Percentiles rank a stretch among this genome's conserved stretches.
Evolutionary conservation across 192 early-diverging fungal species (phyloP).

Genomic region (Linderina pennispora): DNA sequence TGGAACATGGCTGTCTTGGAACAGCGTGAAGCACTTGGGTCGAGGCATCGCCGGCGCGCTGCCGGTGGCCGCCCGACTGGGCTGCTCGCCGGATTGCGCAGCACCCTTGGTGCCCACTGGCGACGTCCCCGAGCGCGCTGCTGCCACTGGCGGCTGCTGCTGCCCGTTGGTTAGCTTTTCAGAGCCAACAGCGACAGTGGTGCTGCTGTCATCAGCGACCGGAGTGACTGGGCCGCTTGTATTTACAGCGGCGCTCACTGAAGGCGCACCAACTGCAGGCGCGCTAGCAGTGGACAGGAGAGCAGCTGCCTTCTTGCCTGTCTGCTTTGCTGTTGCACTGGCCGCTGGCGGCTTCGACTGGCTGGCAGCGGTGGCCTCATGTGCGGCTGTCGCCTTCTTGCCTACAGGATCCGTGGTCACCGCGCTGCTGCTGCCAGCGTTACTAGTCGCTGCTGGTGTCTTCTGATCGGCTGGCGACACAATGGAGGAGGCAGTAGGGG

Average conservation of each 20-base stretch:
- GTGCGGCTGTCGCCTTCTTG: background rate
- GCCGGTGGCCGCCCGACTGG: no score
- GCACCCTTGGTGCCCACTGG: conserved; percentile 39
- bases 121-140: conserved; percentile 21
- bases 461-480: background rate
- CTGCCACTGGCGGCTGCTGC: background rate
- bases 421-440: background rate
- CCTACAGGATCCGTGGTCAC: background rate
- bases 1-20: conserved; percentile 49
- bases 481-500: no score
- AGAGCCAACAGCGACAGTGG: background rate
- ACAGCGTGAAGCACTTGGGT: conserved; percentile 42
- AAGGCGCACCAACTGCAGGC: no score
- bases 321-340: no score
- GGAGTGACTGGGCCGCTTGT: background rate
- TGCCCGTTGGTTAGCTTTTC: no score
- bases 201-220: background rate
- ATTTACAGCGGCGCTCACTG: background rate
- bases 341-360: background rate
- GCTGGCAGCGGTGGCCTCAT: background rate
- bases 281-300: background rate
- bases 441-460: background rate
- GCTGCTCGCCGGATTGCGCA: background rate
- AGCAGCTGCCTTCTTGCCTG: conserved; percentile 3
- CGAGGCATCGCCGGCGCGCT: conserved; percentile 31